Conservation (phyloP, 371 early-diverging fungal genomes). For the Mucor piriformis region DNA sequence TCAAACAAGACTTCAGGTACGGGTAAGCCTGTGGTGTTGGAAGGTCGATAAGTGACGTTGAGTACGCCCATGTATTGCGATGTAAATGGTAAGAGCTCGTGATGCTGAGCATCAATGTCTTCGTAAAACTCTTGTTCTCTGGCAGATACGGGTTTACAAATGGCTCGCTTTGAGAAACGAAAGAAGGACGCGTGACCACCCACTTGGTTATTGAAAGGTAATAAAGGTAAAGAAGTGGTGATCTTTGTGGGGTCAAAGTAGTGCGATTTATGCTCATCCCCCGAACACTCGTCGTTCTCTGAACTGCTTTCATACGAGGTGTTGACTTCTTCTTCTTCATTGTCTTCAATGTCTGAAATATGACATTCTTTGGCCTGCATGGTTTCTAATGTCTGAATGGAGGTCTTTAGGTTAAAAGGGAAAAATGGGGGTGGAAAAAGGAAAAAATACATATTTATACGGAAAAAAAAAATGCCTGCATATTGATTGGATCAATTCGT, state of each 20-base stretch:
- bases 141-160: slow-evolving; percentile 67
- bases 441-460: slow-evolving; percentile 10
- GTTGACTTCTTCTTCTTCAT: slow-evolving; percentile 14
- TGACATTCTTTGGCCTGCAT: slow-evolving; percentile 27
- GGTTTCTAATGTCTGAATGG: neutral
- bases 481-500: slow-evolving; percentile 17
- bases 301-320: slow-evolving; percentile 18
- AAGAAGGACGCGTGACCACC: slow-evolving; percentile 53
- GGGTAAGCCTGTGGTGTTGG: slow-evolving; percentile 13
- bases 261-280: slow-evolving; percentile 17
- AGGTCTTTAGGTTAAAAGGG: neutral
- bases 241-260: slow-evolving; percentile 50
- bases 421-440: neutral
- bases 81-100: slow-evolving; percentile 82
- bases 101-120: slow-evolving; percentile 74
- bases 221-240: slow-evolving; percentile 65
- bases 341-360: slow-evolving; percentile 36
- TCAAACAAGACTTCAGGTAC: slow-evolving; percentile 78
- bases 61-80: slow-evolving; percentile 92
- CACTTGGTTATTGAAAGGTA: slow-evolving; percentile 52
- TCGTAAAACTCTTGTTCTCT: slow-evolving; percentile 92
- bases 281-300: slow-evolving; percentile 21
- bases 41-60: slow-evolving; percentile 81
- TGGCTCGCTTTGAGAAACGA: slow-evolving; percentile 50
- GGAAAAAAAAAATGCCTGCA: neutral